Evolutionary conservation across 306 rosid genomes (phyloP).

Genomic region (Acacia crassicarpa): DNA sequence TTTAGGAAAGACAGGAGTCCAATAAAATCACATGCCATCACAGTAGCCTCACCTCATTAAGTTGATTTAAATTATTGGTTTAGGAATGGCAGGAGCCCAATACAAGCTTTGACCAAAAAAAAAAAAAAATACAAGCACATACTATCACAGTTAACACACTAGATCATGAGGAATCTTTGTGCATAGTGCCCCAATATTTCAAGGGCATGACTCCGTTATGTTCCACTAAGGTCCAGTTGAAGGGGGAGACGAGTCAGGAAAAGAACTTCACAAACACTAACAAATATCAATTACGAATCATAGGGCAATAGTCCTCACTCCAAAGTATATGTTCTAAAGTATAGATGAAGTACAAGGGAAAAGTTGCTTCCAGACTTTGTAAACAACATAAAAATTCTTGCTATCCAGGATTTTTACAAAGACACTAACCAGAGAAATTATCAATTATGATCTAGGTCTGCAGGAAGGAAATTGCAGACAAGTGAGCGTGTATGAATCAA

Average conservation of each 20-base stretch:
- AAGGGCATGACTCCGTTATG: constrained; percentile 2
- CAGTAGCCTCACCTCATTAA: constrained; percentile 15
- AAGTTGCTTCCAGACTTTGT: not conserved
- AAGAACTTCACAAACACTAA: constrained; percentile 18
- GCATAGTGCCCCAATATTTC: constrained; percentile 24
- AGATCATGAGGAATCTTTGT: constrained; percentile 2
- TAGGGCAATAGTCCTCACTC: constrained; percentile 8
- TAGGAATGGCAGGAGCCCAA: constrained; percentile 15
- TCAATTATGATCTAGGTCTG: constrained; percentile 1
- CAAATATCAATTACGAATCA: constrained; percentile 10
- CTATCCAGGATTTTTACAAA: constrained; percentile 14
- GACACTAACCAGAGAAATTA: constrained; percentile 3
- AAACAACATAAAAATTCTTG: constrained; percentile 1
- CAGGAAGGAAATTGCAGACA: constrained; percentile 23
- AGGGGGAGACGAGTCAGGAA: not conserved
- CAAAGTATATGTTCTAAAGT: constrained; percentile 5
- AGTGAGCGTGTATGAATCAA: not conserved
- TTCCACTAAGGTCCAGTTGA: constrained; percentile 3
- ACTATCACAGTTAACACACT: constrained; percentile 23
- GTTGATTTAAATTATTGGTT: constrained; percentile 14
- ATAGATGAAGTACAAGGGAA: constrained; percentile 17
- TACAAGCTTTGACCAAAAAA: no score
- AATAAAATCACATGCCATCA: constrained; percentile 21
- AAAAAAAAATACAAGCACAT: constrained; percentile 22
- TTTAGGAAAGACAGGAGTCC: constrained; percentile 15